Base-by-base conservation (phyloP, 2,329 filamentous ascomycete species). In the Fusarium circinatum region DNA sequence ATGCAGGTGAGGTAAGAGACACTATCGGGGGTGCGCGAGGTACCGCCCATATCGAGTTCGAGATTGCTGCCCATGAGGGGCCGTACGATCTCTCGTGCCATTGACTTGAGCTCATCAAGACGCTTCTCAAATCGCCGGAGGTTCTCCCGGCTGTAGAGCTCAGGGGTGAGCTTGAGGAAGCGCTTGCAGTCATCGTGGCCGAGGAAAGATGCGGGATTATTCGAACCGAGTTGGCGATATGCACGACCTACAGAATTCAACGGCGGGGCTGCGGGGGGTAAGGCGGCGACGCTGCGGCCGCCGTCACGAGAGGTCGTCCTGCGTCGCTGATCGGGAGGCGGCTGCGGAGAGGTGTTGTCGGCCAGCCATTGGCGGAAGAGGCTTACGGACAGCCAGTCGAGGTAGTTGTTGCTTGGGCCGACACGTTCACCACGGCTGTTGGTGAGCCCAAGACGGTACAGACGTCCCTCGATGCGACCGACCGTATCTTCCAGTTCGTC, bases 341-440 rank as follows among this genome's bases (percentile, higher is more conserved):
- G 64, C 18, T 84, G 90, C 8, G 94, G 92, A 5, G 93, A 92
- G 9, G 94, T 97, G 81, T 95, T 96, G 78, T 98, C 95, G 8
- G 94, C 94, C 12, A 98, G 87, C 95, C 95, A 98, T 82, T 98
- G 94, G 8, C 96, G 89, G 83, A 98, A 98, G 18, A 98, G 86
- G 47, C 90, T 94, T 55, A 98, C 90, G 24, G 91, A 94, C 12
- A 98, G 89, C 95, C 95, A 98, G 82, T 97, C 94, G 28, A 98
- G 86, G 81, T 95, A 98, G 61, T 91, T 91, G 56, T 92, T 96
- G 26, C 87, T 86, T 0, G 96, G 96, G 6, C 88, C 92, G 49
- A 98, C 93, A 61, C 94, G 90, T 80, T 98, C 95, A 61, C 95
- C 96, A 71, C 92, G 87, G 17, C 90, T 89, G 26, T 93, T 98